Evolutionary conservation across 139 green algal genomes (phyloP).

Genomic region (Micromonas commoda): DNA sequence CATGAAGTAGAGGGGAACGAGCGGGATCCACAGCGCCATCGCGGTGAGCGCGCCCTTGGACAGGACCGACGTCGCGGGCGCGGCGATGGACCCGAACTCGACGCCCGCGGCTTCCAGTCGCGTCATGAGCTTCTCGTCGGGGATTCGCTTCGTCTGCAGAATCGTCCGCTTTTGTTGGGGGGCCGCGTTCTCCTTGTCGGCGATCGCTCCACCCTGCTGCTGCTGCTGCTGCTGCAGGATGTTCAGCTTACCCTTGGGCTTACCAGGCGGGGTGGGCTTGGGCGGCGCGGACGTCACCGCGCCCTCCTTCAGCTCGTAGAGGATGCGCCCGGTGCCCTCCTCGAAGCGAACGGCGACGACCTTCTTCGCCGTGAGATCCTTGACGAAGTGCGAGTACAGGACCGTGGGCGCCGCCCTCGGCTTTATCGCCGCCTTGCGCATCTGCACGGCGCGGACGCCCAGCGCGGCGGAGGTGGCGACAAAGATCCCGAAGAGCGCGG

Average conservation of each 20-base stretch:
- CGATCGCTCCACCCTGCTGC: too few relatives aligned
- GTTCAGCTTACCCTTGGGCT: too few relatives aligned
- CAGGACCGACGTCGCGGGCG: background rate
- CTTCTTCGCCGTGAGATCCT: background rate
- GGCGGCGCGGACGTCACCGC: background rate
- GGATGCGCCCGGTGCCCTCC: conserved; percentile 9
- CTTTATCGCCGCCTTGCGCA: background rate
- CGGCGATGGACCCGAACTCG: background rate
- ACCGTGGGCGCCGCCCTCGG: background rate
- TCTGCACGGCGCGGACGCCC: too few relatives aligned
- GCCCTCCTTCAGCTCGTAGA: conserved; percentile 18
- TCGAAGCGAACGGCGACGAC: conserved; percentile 12
- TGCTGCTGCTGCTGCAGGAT: too few relatives aligned
- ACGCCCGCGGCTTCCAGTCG: conserved; percentile 9
- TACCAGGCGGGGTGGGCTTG: background rate
- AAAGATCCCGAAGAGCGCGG: background rate
- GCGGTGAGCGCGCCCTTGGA: conserved; percentile 4
- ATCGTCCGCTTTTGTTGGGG: background rate
- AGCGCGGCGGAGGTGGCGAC: too few relatives aligned
- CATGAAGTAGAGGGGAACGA: conserved; percentile 25
- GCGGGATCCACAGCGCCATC: conserved; percentile 18
- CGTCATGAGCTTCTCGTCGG: background rate
- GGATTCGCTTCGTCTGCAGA: conserved; percentile 19
- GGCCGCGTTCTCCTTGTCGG: background rate
- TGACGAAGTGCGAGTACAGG: conserved; percentile 12